Percentiles rank a stretch among this genome's conserved stretches.
These are phyloP conservation scores for Pulveroboletus ravenelii DNA, from an alignment of 768 basidiomycete genomes.

Conservation along the genomic window DNA sequence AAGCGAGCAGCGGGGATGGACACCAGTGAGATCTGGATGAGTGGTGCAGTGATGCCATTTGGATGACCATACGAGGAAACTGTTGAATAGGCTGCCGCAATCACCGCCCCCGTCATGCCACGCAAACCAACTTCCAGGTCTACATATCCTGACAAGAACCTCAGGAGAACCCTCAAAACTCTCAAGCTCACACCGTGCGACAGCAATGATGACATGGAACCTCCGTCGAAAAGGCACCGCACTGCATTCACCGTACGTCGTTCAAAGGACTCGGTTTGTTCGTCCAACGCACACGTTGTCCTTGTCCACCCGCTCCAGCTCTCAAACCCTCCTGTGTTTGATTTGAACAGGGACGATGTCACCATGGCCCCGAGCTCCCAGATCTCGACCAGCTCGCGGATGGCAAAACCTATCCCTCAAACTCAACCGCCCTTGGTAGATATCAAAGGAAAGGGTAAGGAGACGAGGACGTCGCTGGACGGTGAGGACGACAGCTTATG, in stretches of 20 bases:
- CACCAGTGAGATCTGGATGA: too few relatives aligned
- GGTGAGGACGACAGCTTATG: slow-evolving; percentile 43
- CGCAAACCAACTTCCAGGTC: slow-evolving; percentile 15
- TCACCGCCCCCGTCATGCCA: slow-evolving; percentile 15
- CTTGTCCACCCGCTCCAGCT: slow-evolving; percentile 9
- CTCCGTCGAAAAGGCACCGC: slow-evolving; percentile 19
- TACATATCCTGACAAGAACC: slow-evolving; percentile 5
- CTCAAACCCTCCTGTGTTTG: slow-evolving; percentile 21
- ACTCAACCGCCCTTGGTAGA: slow-evolving; percentile 3
- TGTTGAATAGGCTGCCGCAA: too few relatives aligned
- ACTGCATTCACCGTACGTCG: slow-evolving; percentile 9
- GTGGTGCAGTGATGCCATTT: too few relatives aligned
- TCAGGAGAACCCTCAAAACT: slow-evolving; percentile 20
- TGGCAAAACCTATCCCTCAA: not conserved
- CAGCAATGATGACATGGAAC: slow-evolving; percentile 13
- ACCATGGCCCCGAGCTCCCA: slow-evolving; percentile 6
- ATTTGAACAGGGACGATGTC: slow-evolving; percentile 15
- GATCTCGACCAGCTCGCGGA: not conserved
- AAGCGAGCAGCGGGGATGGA: too few relatives aligned
- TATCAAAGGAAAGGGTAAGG: slow-evolving; percentile 25
- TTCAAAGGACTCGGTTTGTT: not conserved
- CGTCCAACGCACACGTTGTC: not conserved
- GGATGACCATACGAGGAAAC: too few relatives aligned
- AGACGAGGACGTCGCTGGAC: not conserved
- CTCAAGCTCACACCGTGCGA: slow-evolving; percentile 16